These are phyloP conservation scores for Aspergillus sclerotialis DNA, from an alignment of 2,329 filamentous ascomycete species.

Conservation along the genomic window DNA sequence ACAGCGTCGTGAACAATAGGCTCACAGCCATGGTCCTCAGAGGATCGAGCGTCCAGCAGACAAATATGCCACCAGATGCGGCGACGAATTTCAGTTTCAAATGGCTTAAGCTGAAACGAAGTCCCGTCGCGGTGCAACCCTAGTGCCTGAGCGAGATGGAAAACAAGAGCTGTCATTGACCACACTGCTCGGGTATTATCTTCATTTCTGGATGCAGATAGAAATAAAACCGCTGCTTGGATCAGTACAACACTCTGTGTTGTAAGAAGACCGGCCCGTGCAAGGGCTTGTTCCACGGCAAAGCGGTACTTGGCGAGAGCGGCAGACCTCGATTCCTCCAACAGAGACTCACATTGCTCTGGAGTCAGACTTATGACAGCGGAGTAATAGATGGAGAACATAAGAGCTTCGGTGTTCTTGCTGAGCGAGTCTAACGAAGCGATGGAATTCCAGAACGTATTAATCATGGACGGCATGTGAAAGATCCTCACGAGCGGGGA, in stretches of 20 bases:
- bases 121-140: conserved; percentile 36
- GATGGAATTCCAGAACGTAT: conserved; percentile 39
- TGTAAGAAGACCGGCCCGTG: conserved; percentile 52
- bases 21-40: conserved; percentile 41
- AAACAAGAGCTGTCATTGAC: conserved; percentile 21
- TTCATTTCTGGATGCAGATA: conserved; percentile 38
- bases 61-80: conserved; percentile 44
- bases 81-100: conserved; percentile 43
- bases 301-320: conserved; percentile 49
- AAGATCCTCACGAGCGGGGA: conserved; percentile 51
- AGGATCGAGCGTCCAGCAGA: conserved; percentile 37
- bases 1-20: conserved; percentile 28
- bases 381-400: conserved; percentile 55
- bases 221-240: conserved; percentile 52
- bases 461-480: conserved; percentile 46
- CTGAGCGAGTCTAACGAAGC: conserved; percentile 39
- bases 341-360: conserved; percentile 39
- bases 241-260: conserved; percentile 51
- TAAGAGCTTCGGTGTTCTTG: conserved; percentile 47
- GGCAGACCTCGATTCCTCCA: conserved; percentile 40
- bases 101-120: conserved; percentile 34
- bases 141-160: conserved; percentile 22
- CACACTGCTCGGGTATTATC: conserved; percentile 19
- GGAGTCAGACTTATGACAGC: conserved; percentile 45
- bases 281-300: conserved; percentile 52